Conservation (phyloP, 805 yeast genomes). For the Blastobotrys mokoenaii region DNA sequence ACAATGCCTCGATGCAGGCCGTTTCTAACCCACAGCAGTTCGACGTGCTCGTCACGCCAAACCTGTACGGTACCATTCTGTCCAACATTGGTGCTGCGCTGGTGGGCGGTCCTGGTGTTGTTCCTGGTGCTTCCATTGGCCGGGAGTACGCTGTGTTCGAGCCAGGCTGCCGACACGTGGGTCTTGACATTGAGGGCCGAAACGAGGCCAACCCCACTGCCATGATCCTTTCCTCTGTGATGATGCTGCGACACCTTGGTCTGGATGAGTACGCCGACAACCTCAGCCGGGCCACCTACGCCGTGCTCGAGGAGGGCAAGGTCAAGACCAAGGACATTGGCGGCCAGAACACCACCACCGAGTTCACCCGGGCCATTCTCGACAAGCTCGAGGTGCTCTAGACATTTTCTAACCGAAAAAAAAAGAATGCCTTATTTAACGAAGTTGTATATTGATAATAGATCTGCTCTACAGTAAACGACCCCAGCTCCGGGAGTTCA, state of each 20-base stretch:
- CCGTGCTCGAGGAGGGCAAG: constrained; percentile 82
- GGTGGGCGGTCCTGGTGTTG: constrained; percentile 98
- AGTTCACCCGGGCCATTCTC: constrained; percentile 87
- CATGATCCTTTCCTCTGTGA: constrained; percentile 82
- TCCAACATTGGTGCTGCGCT: constrained; percentile 97
- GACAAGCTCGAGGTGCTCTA: constrained; percentile 44
- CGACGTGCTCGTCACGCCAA: constrained; percentile 95
- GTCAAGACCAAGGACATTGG: constrained; percentile 84
- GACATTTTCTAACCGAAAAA: not conserved
- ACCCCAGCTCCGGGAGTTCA: too few relatives aligned
- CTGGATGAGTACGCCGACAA: constrained; percentile 75
- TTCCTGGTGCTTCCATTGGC: constrained; percentile 98
- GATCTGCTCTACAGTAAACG: too few relatives aligned
- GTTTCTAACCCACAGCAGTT: constrained; percentile 97
- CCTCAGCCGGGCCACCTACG: constrained; percentile 82
- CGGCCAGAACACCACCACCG: constrained; percentile 82
- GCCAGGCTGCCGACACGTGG: constrained; percentile 99
- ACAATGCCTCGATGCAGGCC: constrained; percentile 98
- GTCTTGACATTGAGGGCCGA: constrained; percentile 90
- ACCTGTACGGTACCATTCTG: constrained; percentile 94
- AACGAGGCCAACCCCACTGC: constrained; percentile 98
- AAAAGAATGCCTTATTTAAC: not conserved
- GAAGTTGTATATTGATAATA: not conserved
- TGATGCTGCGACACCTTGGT: constrained; percentile 94
- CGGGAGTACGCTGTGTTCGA: constrained; percentile 96